These are phyloP conservation scores for Fraxinus paxiana DNA, from an alignment of 305 asterid species.

Conservation along the genomic window DNA sequence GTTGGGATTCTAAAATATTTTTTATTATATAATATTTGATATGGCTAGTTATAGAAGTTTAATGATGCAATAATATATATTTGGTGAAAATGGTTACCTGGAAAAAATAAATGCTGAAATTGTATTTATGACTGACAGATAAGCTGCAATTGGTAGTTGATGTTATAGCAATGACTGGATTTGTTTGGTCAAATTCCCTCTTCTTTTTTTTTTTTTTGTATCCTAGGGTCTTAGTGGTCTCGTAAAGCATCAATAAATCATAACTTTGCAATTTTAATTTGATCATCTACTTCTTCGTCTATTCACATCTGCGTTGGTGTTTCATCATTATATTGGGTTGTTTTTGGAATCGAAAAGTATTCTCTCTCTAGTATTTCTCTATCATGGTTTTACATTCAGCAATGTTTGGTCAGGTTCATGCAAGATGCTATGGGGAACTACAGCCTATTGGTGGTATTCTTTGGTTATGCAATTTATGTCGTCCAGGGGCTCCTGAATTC, in stretches of 20 bases:
- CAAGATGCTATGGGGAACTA: slow-evolving; percentile 92
- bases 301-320: slow-evolving; percentile 21
- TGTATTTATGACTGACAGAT: not conserved
- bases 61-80: not conserved
- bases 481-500: slow-evolving; percentile 86
- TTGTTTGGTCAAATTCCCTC: not conserved
- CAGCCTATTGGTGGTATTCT: slow-evolving; percentile 83
- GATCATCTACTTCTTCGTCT: not conserved
- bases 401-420: slow-evolving; percentile 76
- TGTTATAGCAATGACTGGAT: not conserved
- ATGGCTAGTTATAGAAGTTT: not conserved
- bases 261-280: not conserved
- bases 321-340: not conserved
- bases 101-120: not conserved
- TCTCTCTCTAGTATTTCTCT: not conserved
- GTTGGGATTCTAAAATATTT: slow-evolving; percentile 13
- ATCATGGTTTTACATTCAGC: not conserved
- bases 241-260: not conserved
- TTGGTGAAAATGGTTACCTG: not conserved
- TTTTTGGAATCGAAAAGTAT: not conserved
- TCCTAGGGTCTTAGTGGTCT: not conserved
- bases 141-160: not conserved
- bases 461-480: slow-evolving; percentile 98
- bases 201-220: not conserved
- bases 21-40: not conserved